Conservation (phyloP, 1,284 basidiomycete species). For the Ganoderma multipileum region DNA sequence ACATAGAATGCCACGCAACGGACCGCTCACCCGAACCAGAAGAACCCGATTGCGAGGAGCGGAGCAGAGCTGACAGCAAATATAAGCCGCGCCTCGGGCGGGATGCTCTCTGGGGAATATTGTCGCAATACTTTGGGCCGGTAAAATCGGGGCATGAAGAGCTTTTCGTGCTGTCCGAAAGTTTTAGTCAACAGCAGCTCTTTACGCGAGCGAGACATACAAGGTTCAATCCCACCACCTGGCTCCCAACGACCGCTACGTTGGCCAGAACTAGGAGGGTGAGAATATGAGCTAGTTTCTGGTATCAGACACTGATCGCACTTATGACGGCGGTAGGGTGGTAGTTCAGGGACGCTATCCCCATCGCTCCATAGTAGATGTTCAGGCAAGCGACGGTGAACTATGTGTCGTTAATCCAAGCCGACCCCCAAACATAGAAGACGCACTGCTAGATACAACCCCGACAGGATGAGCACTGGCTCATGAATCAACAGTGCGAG, state of each 20-base stretch:
- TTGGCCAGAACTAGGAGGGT: not conserved
- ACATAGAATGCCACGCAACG: not conserved
- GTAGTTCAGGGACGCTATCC: not conserved
- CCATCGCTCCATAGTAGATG: not conserved
- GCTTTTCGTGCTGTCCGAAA: not conserved
- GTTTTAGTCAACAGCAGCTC: not conserved
- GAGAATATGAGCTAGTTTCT: not conserved
- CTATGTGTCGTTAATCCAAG: not conserved
- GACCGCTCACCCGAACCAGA: conserved; percentile 26
- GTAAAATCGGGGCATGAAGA: conserved; percentile 10
- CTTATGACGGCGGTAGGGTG: not conserved
- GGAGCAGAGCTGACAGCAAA: conserved; percentile 18
- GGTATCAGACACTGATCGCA: not conserved
- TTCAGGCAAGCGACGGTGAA: not conserved
- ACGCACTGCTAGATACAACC: conserved; percentile 9
- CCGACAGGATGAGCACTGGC: not conserved
- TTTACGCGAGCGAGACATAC: conserved; percentile 2
- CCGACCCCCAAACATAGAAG: no score
- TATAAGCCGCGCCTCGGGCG: conserved; percentile 23
- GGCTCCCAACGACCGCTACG: not conserved
- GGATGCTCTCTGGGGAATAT: conserved; percentile 6
- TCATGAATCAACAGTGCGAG: not conserved
- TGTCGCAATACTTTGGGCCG: not conserved
- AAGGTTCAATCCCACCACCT: not conserved
- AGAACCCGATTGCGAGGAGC: conserved; percentile 18